Percentiles rank a stretch among this genome's conserved stretches.
phyloP scores from a whole-genome alignment of 352 stramenopile genomes.

The Globisporangium viniferum region DNA sequence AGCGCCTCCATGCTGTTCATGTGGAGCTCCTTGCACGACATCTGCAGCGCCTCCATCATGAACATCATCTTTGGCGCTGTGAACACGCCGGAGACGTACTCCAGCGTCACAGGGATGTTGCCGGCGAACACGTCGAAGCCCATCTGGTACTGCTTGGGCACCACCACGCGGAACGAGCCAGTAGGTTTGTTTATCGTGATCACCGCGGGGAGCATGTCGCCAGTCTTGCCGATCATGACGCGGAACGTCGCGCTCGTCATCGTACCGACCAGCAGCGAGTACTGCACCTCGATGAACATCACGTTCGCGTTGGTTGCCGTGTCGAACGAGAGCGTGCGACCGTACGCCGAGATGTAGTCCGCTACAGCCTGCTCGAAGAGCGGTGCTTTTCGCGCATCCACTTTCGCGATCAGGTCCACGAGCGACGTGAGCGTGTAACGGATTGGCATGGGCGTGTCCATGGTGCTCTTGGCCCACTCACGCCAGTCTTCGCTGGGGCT shows the following conservation, averaged over 20 bases:
- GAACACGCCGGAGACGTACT: constrained; percentile 26
- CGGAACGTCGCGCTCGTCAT: constrained; percentile 27
- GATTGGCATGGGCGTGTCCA: constrained; percentile 23
- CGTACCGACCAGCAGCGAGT: constrained; percentile 24
- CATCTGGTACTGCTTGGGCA: constrained; percentile 22
- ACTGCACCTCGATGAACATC: constrained; percentile 22
- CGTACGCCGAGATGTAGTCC: constrained; percentile 27
- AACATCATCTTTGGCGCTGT: constrained; percentile 17
- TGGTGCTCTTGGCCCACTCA: constrained; percentile 22
- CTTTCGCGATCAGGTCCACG: constrained; percentile 20
- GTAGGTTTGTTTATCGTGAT: constrained; percentile 14
- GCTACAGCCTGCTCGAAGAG: constrained; percentile 23
- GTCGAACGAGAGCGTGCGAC: constrained; percentile 25
- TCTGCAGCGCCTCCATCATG: constrained; percentile 19
- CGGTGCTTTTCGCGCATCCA: constrained; percentile 14
- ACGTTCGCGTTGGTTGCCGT: constrained; percentile 16
- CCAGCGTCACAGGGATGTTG: constrained; percentile 22
- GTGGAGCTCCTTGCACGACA: constrained; percentile 11
- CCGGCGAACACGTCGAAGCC: constrained; percentile 23
- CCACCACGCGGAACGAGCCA: constrained; percentile 20
- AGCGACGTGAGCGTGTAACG: constrained; percentile 25
- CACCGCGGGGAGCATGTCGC: constrained; percentile 22
- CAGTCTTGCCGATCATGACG: constrained; percentile 28
- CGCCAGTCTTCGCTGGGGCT: constrained; percentile 30
- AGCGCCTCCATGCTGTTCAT: constrained; percentile 23